These are phyloP conservation scores for Wallacemonas rigidus DNA, from an alignment of 208 protist species.

Conservation along the genomic window DNA sequence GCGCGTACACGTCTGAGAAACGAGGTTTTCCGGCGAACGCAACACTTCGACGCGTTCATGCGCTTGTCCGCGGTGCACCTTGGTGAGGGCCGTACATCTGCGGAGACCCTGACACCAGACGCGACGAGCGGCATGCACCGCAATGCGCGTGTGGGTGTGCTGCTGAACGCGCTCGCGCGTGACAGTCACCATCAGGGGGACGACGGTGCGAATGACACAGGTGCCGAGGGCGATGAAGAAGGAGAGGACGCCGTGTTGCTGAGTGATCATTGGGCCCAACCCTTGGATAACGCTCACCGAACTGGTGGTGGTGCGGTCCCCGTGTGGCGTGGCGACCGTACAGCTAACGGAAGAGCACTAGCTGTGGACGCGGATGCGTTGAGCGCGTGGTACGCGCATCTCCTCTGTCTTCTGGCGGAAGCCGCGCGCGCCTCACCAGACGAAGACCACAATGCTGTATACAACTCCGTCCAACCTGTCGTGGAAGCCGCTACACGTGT, in stretches of 20 bases:
- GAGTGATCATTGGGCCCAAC: too few species aligned
- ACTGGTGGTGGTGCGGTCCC: too few species aligned
- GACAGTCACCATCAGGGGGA: too few species aligned
- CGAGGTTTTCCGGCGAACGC: background rate
- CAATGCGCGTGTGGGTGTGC: too few species aligned
- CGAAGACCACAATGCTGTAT: background rate
- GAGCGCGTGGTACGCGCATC: slow-evolving; percentile 2
- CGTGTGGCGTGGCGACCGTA: too few species aligned
- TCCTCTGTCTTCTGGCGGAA: background rate
- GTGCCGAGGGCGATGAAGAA: too few species aligned
- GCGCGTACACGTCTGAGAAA: background rate
- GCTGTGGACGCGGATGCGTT: background rate
- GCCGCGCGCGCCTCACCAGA: background rate
- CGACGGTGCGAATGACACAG: too few species aligned
- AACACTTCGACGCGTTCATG: background rate
- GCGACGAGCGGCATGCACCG: background rate
- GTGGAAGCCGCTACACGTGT: background rate
- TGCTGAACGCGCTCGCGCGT: too few species aligned
- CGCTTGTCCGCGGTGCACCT: background rate
- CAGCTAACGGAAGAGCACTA: too few species aligned
- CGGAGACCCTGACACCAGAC: background rate
- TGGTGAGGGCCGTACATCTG: background rate
- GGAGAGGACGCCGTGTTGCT: too few species aligned
- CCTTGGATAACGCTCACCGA: too few species aligned
- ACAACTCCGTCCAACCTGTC: background rate